Evolutionary conservation across 2,329 filamentous ascomycete genomes (phyloP).

Genomic region (Trichoderma citrinoviride): DNA sequence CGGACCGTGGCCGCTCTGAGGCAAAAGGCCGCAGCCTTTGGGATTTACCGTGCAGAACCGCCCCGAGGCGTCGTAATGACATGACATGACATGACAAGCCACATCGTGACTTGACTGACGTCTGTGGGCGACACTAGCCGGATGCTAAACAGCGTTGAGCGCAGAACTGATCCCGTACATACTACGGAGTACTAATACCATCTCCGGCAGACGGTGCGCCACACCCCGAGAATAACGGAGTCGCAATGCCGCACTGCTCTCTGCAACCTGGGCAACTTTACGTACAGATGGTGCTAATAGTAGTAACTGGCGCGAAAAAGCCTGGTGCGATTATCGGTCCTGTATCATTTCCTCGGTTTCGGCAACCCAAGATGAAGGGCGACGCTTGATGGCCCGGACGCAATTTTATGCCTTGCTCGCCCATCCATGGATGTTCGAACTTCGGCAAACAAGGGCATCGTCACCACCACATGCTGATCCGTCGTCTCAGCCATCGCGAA

Average conservation of each 20-base stretch:
- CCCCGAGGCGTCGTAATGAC: background rate
- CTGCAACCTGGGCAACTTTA: background rate
- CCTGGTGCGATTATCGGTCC: too few relatives aligned
- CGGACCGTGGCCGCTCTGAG: background rate
- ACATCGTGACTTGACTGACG: too few relatives aligned
- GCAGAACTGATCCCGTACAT: background rate
- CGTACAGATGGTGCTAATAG: background rate
- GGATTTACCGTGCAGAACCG: background rate
- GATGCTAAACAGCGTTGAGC: background rate
- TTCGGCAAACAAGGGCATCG: background rate
- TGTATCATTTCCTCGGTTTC: background rate
- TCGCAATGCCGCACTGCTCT: background rate
- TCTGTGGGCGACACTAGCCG: background rate
- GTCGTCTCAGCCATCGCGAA: background rate
- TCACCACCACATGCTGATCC: background rate
- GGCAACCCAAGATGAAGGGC: background rate
- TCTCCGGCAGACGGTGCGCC: background rate
- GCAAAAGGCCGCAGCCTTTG: background rate
- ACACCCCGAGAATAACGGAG: conserved; percentile 2
- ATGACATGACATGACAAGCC: too few relatives aligned
- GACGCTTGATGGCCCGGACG: conserved; percentile 2
- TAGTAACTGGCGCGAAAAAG: background rate
- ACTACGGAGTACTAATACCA: too few relatives aligned
- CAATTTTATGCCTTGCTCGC: background rate
- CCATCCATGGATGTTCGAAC: background rate